These are phyloP conservation scores for Hymenoscyphus occultus DNA, from an alignment of 2,329 filamentous ascomycete species.

Conservation along the genomic window DNA sequence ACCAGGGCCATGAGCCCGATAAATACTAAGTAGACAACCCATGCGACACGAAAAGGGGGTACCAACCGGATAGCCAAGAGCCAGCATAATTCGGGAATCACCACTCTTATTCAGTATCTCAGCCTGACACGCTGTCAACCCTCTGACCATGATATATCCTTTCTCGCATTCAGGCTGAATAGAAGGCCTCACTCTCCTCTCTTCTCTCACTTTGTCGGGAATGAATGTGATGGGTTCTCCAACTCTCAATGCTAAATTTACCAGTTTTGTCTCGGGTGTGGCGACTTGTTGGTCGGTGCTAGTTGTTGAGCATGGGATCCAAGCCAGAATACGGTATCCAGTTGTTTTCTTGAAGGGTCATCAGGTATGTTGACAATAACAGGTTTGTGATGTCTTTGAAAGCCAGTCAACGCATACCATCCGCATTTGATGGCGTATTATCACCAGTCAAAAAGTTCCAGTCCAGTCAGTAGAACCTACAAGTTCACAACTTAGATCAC, in stretches of 20 bases:
- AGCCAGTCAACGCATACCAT: slow-evolving; percentile 39
- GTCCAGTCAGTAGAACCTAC: slow-evolving; percentile 22
- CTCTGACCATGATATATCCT: slow-evolving; percentile 55
- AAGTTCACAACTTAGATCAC: slow-evolving; percentile 41
- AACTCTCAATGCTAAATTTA: slow-evolving; percentile 45
- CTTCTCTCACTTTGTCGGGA: slow-evolving; percentile 40
- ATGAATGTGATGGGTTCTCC: slow-evolving; percentile 48
- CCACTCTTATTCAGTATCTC: slow-evolving; percentile 57
- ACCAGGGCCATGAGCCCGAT: neutral
- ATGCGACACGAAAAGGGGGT: slow-evolving; percentile 4
- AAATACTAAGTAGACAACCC: neutral
- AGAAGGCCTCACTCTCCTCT: slow-evolving; percentile 42
- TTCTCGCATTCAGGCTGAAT: slow-evolving; percentile 51
- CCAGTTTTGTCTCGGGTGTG: slow-evolving; percentile 23
- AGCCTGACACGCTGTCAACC: slow-evolving; percentile 61
- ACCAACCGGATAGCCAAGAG: slow-evolving; percentile 40
- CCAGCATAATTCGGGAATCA: slow-evolving; percentile 55
- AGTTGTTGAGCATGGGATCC: slow-evolving; percentile 39
- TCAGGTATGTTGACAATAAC: slow-evolving; percentile 42
- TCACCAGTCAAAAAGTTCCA: slow-evolving; percentile 43
- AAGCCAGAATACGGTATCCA: slow-evolving; percentile 43
- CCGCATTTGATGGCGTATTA: slow-evolving; percentile 39
- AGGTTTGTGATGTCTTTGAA: slow-evolving; percentile 37
- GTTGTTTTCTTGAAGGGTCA: slow-evolving; percentile 37
- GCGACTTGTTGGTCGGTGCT: slow-evolving; percentile 36